phyloP scores from a whole-genome alignment of 768 basidiomycete species.

The Gloeopeniophorella convolvens region DNA sequence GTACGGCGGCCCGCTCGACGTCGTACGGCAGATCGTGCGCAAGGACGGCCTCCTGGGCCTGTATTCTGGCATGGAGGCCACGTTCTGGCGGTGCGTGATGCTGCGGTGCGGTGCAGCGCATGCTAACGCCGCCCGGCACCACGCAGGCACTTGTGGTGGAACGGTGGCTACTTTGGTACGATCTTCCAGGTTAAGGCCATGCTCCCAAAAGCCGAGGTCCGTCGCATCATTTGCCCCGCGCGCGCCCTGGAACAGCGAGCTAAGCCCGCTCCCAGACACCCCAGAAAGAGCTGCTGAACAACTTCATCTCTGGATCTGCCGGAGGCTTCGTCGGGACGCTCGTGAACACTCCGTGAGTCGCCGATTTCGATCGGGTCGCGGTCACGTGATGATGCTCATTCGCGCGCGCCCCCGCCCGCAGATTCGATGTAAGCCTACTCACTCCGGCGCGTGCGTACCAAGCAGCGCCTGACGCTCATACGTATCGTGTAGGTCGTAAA shows the following conservation, averaged over 20 bases:
- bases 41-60: slow-evolving; percentile 83
- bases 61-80: slow-evolving; percentile 94
- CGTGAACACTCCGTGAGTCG: slow-evolving; percentile 76
- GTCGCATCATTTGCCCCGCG: slow-evolving; percentile 16
- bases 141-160: too few species aligned
- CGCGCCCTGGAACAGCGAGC: too few species aligned
- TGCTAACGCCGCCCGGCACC: too few species aligned
- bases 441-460: background rate
- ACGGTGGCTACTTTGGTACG: too few species aligned
- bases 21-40: slow-evolving; percentile 69
- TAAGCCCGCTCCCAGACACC: too few species aligned
- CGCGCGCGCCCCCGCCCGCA: slow-evolving; percentile 14
- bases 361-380: slow-evolving; percentile 1
- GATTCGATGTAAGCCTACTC: slow-evolving; percentile 37
- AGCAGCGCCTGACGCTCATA: too few species aligned
- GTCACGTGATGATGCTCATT: background rate
- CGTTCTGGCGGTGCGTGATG: slow-evolving; percentile 80
- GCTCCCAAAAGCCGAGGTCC: slow-evolving; percentile 79
- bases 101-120: too few species aligned
- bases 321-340: slow-evolving; percentile 87
- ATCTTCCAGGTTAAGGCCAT: slow-evolving; percentile 70
- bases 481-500: slow-evolving; percentile 68
- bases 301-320: too few species aligned
- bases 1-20: slow-evolving; percentile 88
- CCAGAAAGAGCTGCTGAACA: too few species aligned